Conservation (phyloP, 352 stramenopile genomes). For the Pythium utonaiense region DNA sequence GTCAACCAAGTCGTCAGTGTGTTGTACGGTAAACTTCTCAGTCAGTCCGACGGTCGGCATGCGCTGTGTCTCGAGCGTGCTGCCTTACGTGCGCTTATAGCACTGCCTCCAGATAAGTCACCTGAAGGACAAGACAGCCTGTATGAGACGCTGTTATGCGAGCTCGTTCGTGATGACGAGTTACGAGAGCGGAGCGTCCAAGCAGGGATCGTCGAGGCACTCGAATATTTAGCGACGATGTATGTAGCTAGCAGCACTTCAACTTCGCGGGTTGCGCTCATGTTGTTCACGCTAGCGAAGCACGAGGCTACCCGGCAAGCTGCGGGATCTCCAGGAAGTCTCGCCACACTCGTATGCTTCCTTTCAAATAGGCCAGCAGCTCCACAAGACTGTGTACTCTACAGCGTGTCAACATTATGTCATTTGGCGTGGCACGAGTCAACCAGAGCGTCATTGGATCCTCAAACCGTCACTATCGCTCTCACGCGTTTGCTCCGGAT, state of each 20-base stretch:
- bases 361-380: constrained; percentile 29
- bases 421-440: constrained; percentile 62
- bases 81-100: constrained; percentile 49
- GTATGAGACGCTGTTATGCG: constrained; percentile 44
- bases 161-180: constrained; percentile 55
- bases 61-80: constrained; percentile 41
- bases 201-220: constrained; percentile 49
- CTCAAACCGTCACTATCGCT: constrained; percentile 28
- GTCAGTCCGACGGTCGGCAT: constrained; percentile 37
- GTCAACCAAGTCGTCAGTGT: constrained; percentile 41
- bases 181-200: constrained; percentile 46
- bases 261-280: constrained; percentile 30
- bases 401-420: constrained; percentile 47
- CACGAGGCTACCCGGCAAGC: constrained; percentile 40
- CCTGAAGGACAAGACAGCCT: constrained; percentile 11
- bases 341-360: constrained; percentile 31
- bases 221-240: constrained; percentile 27
- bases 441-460: constrained; percentile 32
- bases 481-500: constrained; percentile 35
- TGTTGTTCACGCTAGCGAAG: constrained; percentile 56
- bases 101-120: not conserved
- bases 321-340: constrained; percentile 31
- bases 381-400: constrained; percentile 29
- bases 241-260: not conserved
- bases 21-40: constrained; percentile 58